Conservation (phyloP, 23 red algal species). For the Agarophyton chilense region DNA sequence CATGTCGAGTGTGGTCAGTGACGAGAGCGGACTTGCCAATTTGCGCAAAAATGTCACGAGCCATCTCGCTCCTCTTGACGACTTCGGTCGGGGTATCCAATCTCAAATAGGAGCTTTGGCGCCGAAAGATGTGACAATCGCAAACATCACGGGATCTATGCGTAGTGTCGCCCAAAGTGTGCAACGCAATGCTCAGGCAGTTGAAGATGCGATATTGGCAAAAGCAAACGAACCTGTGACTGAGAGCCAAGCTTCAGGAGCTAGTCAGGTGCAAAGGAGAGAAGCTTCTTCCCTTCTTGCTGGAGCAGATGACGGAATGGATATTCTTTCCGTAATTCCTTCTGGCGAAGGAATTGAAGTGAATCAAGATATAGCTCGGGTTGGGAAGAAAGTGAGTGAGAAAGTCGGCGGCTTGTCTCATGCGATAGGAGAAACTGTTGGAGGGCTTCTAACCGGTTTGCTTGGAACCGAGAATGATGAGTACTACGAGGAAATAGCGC, state of each 20-base stretch:
- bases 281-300: background rate
- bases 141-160: constrained; percentile 60
- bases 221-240: constrained; percentile 36
- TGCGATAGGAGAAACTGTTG: constrained; percentile 64
- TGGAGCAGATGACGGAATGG: constrained; percentile 33
- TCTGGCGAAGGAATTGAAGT: constrained; percentile 41
- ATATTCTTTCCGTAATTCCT: constrained; percentile 26
- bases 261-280: background rate
- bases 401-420: constrained; percentile 11
- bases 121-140: constrained; percentile 41
- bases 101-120: constrained; percentile 46
- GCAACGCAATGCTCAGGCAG: constrained; percentile 54
- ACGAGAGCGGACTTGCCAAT: constrained; percentile 15
- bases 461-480: constrained; percentile 41
- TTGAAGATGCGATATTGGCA: constrained; percentile 50
- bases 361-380: constrained; percentile 64
- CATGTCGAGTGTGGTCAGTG: constrained; percentile 30
- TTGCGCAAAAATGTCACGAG: constrained; percentile 60
- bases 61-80: constrained; percentile 50
- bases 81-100: constrained; percentile 30
- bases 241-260: background rate
- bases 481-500: constrained; percentile 16
- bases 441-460: constrained; percentile 43
- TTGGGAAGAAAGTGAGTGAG: constrained; percentile 47
- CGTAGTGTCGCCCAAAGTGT: constrained; percentile 47